These are phyloP conservation scores for Abrus precatorius DNA, from an alignment of 306 rosid species.

Conservation along the genomic window DNA sequence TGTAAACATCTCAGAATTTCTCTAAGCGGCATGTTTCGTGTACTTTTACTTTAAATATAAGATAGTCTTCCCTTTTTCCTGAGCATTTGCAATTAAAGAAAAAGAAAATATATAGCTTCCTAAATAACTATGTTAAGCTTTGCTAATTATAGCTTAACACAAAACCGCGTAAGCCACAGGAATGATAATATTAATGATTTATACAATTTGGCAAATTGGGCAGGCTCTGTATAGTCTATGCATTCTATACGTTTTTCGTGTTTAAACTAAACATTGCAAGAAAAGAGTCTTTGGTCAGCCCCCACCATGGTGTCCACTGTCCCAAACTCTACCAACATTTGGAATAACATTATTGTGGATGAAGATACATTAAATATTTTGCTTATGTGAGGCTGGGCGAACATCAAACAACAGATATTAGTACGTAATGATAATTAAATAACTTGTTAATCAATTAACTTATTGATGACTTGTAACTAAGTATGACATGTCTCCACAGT, in stretches of 20 bases:
- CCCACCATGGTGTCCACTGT: constrained; percentile 68
- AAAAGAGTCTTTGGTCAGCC: constrained; percentile 54
- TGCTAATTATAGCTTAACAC: constrained; percentile 43
- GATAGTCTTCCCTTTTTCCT: background rate
- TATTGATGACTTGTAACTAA: constrained; percentile 17
- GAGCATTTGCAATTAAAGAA: background rate
- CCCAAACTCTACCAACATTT: constrained; percentile 70
- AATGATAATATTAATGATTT: constrained; percentile 15
- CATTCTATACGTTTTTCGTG: background rate
- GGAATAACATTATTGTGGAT: constrained; percentile 65
- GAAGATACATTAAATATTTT: constrained; percentile 56
- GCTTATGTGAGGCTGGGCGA: constrained; percentile 51
- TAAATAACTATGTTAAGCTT: background rate
- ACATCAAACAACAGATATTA: constrained; percentile 31
- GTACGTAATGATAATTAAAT: constrained; percentile 21
- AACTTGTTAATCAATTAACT: constrained; percentile 8
- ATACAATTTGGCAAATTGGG: constrained; percentile 43
- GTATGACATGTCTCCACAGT: constrained; percentile 33
- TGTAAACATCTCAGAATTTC: background rate
- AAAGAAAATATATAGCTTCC: background rate
- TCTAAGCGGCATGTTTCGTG: background rate
- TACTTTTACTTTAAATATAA: background rate
- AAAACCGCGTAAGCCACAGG: constrained; percentile 55
- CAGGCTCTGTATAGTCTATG: constrained; percentile 13
- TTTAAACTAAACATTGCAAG: constrained; percentile 48